phyloP scores from a whole-genome alignment of 116 monocot species.

The Papilionanthe hybrid region DNA sequence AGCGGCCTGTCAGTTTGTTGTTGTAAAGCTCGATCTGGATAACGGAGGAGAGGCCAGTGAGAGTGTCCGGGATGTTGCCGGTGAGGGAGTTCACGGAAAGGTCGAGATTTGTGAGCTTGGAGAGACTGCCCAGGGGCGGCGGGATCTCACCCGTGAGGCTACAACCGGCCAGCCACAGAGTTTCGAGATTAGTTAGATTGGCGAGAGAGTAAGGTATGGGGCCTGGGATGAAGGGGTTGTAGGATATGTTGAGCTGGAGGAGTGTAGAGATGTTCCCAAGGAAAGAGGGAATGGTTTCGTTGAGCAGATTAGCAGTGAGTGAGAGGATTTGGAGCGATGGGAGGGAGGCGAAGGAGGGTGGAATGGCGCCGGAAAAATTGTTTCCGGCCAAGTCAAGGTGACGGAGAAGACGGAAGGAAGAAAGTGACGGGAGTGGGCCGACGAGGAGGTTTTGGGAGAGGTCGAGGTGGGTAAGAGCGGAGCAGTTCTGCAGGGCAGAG shows the following conservation, averaged over 20 bases:
- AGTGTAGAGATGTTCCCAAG: not conserved
- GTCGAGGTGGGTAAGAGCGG: slow-evolving; percentile 21
- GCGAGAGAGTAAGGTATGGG: slow-evolving; percentile 11
- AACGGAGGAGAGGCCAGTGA: slow-evolving; percentile 4
- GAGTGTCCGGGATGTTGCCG: slow-evolving; percentile 3
- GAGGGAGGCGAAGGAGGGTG: slow-evolving; percentile 6
- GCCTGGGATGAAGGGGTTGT: slow-evolving; percentile 14
- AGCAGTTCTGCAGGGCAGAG: slow-evolving; percentile 13
- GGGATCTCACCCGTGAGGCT: slow-evolving; percentile 13
- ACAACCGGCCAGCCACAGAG: slow-evolving; percentile 22
- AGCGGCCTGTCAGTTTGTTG: slow-evolving; percentile 8
- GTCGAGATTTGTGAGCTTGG: slow-evolving; percentile 11
- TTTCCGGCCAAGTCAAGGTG: slow-evolving; percentile 4
- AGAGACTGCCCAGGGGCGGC: not conserved
- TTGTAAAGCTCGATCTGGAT: slow-evolving; percentile 21
- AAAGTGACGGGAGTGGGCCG: slow-evolving; percentile 16
- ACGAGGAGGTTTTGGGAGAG: slow-evolving; percentile 24
- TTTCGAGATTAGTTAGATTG: slow-evolving; percentile 13
- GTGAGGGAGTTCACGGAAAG: slow-evolving; percentile 14
- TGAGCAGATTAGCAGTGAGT: slow-evolving; percentile 14
- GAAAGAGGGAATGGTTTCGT: slow-evolving; percentile 1
- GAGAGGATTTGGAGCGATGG: slow-evolving; percentile 15
- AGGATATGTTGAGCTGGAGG: slow-evolving; percentile 17
- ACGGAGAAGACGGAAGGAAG: slow-evolving; percentile 10
- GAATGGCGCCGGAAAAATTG: slow-evolving; percentile 15